Evolutionary conservation across 805 yeast species (phyloP).

Genomic region (Wilhelminamyces savonicus): DNA sequence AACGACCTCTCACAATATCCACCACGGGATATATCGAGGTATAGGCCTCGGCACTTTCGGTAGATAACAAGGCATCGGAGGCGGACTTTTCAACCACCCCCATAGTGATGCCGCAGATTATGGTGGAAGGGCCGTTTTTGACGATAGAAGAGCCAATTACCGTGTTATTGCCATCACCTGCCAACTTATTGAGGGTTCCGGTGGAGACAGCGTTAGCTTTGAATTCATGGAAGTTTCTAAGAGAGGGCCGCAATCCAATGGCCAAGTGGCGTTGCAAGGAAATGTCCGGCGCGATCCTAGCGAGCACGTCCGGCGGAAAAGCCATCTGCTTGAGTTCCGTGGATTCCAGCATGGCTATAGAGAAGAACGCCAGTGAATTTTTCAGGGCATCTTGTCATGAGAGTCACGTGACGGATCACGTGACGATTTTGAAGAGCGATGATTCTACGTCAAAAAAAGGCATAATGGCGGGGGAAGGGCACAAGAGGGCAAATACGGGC

Average conservation of each 20-base stretch:
- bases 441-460: no score
- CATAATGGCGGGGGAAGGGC: no score
- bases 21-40: constrained; percentile 62
- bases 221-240: constrained; percentile 68
- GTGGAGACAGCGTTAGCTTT: constrained; percentile 31
- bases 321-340: constrained; percentile 37
- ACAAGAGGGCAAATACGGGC: no score
- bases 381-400: no score
- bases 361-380: no score
- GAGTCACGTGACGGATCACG: no score
- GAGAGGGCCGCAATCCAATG: constrained; percentile 69
- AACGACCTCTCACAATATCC: constrained; percentile 67
- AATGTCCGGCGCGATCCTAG: constrained; percentile 79
- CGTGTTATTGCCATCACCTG: constrained; percentile 24
- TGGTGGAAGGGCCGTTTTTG: constrained; percentile 66
- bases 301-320: constrained; percentile 78
- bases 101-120: constrained; percentile 65
- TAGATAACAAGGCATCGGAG: constrained; percentile 17
- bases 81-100: constrained; percentile 53
- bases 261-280: constrained; percentile 75
- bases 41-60: no score
- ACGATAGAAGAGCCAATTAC: constrained; percentile 63
- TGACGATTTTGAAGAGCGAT: no score
- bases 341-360: no score
- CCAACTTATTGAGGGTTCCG: constrained; percentile 31